Evolutionary conservation across 208 protist species (phyloP), one percentile per base, ranked within the genome.

Genomic region (Wallacemonas sp.): DNA sequence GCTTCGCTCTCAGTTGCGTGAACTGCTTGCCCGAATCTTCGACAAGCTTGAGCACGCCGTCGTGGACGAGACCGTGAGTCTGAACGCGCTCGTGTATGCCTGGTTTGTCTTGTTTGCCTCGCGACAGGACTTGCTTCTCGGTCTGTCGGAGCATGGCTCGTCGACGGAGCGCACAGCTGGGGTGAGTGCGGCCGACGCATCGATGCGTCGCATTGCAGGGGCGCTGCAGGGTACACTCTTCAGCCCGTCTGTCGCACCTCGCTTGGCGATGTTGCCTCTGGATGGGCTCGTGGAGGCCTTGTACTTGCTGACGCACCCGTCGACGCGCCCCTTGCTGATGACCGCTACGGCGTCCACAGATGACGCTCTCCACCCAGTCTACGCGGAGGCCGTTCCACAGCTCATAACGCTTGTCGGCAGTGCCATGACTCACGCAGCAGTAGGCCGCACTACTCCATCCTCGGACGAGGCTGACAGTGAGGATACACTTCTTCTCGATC

Each of bases 11-110:
- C 67, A 79, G 36, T 53, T 75, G 15, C 60, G 39, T 27, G 15
- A 68, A 6, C 22, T 69, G n/a, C 55, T 88, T 12, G 34, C 46
- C 2, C 66, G 47, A 12, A 62, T 93, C 0, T 88, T 88, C 47
- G 36, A 66, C 19, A 82, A 82, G 12, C 66, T 90, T 11, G 17
- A 67, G 11, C 28, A 22, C 2, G 75, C 77, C 0, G 67, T 67
- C 44, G 59, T 90, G 30, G 82, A 66, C 11, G 69, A 80, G 62
- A 88, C 77, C 6, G 65, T 93, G n/a, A 90, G 75, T 2, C 34
- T 74, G 45, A 70, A 89, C 60, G 82, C 86, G 1, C 69, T 80
- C 30, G 58, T 82, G 5, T 90, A 73, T 59, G 61, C 75, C 4
- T 87, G 80, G 80, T 82, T 79, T 44, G 15, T 79, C 1, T 42